A percentile compares a stretch with the other conserved stretches of the same genome.
Evolutionary conservation across 192 early-diverging fungal species (phyloP).

Genomic region (Chytriomyces confervae): DNA sequence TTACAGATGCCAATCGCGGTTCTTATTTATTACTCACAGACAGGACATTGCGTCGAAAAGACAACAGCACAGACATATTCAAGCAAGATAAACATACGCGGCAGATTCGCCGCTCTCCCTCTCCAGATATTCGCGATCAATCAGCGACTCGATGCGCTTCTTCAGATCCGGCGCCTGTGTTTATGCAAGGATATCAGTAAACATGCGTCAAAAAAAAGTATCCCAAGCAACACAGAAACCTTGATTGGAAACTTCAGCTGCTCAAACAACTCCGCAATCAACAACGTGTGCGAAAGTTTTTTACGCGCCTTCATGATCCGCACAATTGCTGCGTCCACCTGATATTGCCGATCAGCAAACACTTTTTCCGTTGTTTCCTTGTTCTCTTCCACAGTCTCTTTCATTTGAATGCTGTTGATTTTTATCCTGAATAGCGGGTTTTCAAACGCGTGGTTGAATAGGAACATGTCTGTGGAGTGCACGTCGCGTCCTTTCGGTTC

Average conservation of each 20-base stretch:
- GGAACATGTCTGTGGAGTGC: neutral
- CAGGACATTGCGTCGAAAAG: no score
- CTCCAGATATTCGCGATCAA: slow-evolving; percentile 97
- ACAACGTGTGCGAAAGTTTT: slow-evolving; percentile 76
- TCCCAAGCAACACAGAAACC: slow-evolving; percentile 34
- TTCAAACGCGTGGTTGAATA: slow-evolving; percentile 51
- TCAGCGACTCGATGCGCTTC: slow-evolving; percentile 91
- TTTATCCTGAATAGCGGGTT: slow-evolving; percentile 54
- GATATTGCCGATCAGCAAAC: slow-evolving; percentile 85
- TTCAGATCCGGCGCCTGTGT: slow-evolving; percentile 60
- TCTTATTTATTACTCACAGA: no score
- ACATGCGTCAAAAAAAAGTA: slow-evolving; percentile 38
- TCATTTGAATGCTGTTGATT: slow-evolving; percentile 59
- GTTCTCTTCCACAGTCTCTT: slow-evolving; percentile 76
- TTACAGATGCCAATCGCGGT: no score
- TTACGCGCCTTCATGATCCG: slow-evolving; percentile 87
- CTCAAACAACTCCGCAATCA: slow-evolving; percentile 79
- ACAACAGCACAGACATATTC: neutral
- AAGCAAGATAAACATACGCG: slow-evolving; percentile 49
- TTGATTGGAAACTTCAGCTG: slow-evolving; percentile 82
- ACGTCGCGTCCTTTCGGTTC: slow-evolving; percentile 31
- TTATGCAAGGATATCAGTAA: neutral
- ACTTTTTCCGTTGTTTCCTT: slow-evolving; percentile 84
- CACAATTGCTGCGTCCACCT: slow-evolving; percentile 68
- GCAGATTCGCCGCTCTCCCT: slow-evolving; percentile 56